Conservation (phyloP, 139 green algal species). For the Chlorella ohadii region DNA sequence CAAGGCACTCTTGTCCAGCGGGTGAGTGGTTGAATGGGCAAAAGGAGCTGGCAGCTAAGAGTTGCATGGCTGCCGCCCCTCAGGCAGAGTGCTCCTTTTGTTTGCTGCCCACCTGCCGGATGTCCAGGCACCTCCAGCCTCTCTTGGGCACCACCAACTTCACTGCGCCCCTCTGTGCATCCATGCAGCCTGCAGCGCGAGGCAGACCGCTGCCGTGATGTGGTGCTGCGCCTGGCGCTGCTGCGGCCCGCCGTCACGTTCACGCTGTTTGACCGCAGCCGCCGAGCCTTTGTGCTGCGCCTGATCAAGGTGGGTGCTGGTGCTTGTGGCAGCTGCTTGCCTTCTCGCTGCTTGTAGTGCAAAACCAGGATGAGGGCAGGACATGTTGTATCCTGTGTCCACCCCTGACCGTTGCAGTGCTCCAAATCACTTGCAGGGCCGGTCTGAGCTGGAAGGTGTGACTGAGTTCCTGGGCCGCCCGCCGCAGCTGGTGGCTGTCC, state of each 20-base stretch:
- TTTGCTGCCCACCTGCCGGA: background rate
- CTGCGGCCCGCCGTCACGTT: slow-evolving; percentile 43
- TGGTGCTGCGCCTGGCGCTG: slow-evolving; percentile 34
- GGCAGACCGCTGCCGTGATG: slow-evolving; percentile 38
- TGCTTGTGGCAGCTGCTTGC: background rate
- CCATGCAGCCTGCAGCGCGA: slow-evolving; percentile 42
- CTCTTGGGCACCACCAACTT: too few relatives aligned
- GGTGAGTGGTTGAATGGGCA: slow-evolving; percentile 35
- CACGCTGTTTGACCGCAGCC: slow-evolving; percentile 26
- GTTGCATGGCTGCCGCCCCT: too few relatives aligned
- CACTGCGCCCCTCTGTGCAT: background rate
- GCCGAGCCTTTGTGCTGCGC: slow-evolving; percentile 7
- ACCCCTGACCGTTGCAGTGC: too few relatives aligned
- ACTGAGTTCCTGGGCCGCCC: slow-evolving; percentile 23
- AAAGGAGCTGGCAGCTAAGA: background rate
- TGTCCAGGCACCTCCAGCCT: background rate
- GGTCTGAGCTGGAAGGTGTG: background rate
- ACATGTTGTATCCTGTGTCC: too few relatives aligned
- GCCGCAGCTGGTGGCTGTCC: background rate
- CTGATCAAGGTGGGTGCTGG: slow-evolving; percentile 25
- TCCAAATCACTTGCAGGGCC: slow-evolving; percentile 12
- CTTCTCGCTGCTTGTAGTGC: too few relatives aligned
- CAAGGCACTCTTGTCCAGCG: background rate
- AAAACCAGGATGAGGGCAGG: too few relatives aligned
- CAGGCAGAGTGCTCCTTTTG: too few relatives aligned